Base-by-base conservation (phyloP, 2,329 filamentous ascomycete species). In the Colletotrichum tropicicola region DNA sequence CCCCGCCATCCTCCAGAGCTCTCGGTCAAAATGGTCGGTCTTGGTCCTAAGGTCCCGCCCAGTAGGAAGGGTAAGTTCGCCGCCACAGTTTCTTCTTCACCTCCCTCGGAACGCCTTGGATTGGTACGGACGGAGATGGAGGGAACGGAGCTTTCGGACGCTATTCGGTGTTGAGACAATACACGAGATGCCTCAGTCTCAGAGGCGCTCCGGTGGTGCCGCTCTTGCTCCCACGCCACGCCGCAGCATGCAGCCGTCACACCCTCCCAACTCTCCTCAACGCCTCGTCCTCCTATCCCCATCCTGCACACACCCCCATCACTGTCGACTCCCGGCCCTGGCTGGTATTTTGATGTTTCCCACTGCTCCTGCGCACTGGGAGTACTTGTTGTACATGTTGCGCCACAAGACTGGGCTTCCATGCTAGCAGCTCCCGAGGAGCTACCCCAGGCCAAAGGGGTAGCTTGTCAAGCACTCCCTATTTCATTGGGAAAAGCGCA, bases 51-150 rank as follows among this genome's bases (percentile, higher is more conserved):
- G 74, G 81, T 78, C 74, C 82, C 81, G 69, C 81, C 81, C 71
- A 82, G 80, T 72, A 79, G 82, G 70, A 93, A 92, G 87, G 92
- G 92, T 92, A 87, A 78, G 88, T 86, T 68, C 19, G 19, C 23
- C n/a, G 25, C 43, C 51, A 67, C 63, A 58, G 63, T 67, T 63
- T 60, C 49, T 65, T 49, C 25, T 52, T 64, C 45, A 35, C 41
- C 43, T 65, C 60, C 45, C 30, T 51, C 47, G 45, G 25, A 23
- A 49, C 44, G 17, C 19, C 55, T 47, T 54, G 27, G 30, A 52
- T 8, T 32, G 21, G 21, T 23, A 35, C 32, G 32, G 32, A 35
- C n/a, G 3, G 45, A 30, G 13, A 59, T 32, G 47, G 47, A 59
- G 44, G 48, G 21, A 13, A 55, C 25, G 62, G 57, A 49, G 25